A percentile compares a stretch with the other conserved stretches of the same genome.
phyloP scores from a whole-genome alignment of 2,329 filamentous ascomycete species.

The Metarhizium robertsii region DNA sequence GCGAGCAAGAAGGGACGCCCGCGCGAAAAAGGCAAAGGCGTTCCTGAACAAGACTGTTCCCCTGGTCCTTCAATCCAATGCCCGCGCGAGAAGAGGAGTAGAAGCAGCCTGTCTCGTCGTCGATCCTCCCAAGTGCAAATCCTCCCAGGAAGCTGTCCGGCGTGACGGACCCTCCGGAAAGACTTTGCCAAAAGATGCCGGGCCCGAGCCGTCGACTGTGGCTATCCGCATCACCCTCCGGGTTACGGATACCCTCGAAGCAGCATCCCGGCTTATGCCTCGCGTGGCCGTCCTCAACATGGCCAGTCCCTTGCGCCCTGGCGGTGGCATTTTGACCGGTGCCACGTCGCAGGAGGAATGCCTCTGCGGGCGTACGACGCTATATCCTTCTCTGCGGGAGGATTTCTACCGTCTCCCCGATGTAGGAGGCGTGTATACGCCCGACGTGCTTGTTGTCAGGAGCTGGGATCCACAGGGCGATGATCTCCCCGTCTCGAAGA shows the following conservation, averaged over 20 bases:
- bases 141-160: background rate
- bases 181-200: background rate
- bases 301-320: slow-evolving; percentile 51
- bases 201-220: slow-evolving; percentile 13
- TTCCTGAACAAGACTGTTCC: slow-evolving; percentile 54
- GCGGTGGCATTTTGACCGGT: slow-evolving; percentile 51
- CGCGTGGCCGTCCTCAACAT: slow-evolving; percentile 51
- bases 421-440: slow-evolving; percentile 29
- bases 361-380: slow-evolving; percentile 35
- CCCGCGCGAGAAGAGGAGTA: slow-evolving; percentile 45
- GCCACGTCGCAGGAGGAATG: slow-evolving; percentile 53
- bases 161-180: background rate
- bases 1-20: slow-evolving; percentile 17
- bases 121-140: slow-evolving; percentile 12
- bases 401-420: slow-evolving; percentile 54
- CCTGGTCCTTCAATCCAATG: slow-evolving; percentile 39
- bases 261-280: slow-evolving; percentile 23
- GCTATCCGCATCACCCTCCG: slow-evolving; percentile 31
- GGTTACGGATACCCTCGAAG: slow-evolving; percentile 42
- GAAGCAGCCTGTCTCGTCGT: slow-evolving; percentile 40
- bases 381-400: slow-evolving; percentile 18
- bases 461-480: slow-evolving; percentile 14
- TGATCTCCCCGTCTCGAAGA: slow-evolving; percentile 26
- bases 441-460: slow-evolving; percentile 51
- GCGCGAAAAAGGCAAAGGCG: slow-evolving; percentile 46